Conservation (phyloP, 1,284 basidiomycete genomes). For the Leccinum laetum region DNA sequence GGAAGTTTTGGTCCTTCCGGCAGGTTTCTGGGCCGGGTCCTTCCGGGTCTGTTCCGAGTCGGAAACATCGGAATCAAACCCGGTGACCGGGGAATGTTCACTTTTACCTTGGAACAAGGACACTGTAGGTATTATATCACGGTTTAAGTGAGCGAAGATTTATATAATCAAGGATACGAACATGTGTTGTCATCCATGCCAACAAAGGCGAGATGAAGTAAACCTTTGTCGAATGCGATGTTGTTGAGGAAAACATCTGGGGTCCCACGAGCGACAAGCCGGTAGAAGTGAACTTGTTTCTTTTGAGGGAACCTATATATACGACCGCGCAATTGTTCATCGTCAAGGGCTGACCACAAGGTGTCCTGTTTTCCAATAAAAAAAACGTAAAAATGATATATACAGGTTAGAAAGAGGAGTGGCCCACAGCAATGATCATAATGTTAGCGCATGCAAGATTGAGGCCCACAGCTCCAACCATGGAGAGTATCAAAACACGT, state of each 20-base stretch:
- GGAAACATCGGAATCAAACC: too few species aligned
- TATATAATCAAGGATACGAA: too few species aligned
- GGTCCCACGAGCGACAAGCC: background rate
- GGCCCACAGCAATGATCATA: background rate
- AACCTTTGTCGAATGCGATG: background rate
- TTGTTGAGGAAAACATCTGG: background rate
- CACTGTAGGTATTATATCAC: too few species aligned
- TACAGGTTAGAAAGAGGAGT: background rate
- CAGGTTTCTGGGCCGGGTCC: too few species aligned
- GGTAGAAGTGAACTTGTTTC: background rate
- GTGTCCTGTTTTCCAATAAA: background rate
- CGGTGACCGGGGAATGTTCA: too few species aligned
- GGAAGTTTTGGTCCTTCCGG: too few species aligned
- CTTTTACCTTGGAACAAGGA: too few species aligned
- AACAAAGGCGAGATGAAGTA: background rate
- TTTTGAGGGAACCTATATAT: background rate
- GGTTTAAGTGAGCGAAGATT: too few species aligned
- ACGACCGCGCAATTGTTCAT: background rate
- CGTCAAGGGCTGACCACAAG: background rate
- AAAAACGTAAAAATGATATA: background rate
- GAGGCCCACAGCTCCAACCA: background rate
- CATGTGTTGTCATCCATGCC: background rate
- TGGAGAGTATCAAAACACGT: background rate
- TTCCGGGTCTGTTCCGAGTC: too few species aligned
- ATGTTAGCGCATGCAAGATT: background rate